phyloP scores from a whole-genome alignment of 1,284 basidiomycete genomes.

The Trichosporon faecale region DNA sequence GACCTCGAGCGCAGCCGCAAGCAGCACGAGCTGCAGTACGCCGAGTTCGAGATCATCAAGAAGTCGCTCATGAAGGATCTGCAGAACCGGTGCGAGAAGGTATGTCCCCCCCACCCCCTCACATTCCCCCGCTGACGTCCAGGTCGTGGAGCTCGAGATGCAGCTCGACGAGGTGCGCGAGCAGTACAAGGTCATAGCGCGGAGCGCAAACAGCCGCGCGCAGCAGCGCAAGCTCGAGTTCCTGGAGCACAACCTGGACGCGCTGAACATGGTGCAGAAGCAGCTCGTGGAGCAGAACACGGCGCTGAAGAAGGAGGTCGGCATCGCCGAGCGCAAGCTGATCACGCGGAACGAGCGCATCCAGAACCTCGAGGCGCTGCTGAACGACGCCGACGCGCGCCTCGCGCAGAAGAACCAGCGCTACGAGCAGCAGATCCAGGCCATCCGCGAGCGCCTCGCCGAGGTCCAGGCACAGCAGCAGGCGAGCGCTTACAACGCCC shows the following conservation, averaged over 20 bases:
- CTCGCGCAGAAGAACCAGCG: conserved; percentile 89
- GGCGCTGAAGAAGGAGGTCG: conserved; percentile 94
- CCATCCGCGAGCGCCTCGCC: conserved; percentile 84
- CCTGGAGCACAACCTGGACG: conserved; percentile 94
- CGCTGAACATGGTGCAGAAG: conserved; percentile 93
- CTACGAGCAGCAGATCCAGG: conserved; percentile 87
- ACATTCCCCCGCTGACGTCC: too few species aligned
- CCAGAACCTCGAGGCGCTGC: conserved; percentile 84
- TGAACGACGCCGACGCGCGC: conserved; percentile 90
- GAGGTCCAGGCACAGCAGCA: conserved; percentile 77
- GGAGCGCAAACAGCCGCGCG: conserved; percentile 94
- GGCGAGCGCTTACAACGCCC: conserved; percentile 57
- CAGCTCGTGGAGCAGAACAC: conserved; percentile 99
- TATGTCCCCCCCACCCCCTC: too few species aligned
- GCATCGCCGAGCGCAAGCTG: conserved; percentile 92
- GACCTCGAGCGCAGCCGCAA: conserved; percentile 96
- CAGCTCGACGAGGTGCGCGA: conserved; percentile 98
- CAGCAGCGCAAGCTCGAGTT: conserved; percentile 99
- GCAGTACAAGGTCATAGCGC: conserved; percentile 97
- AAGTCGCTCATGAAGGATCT: conserved; percentile 98
- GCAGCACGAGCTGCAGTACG: conserved; percentile 92
- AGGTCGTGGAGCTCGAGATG: conserved; percentile 99
- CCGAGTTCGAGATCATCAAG: conserved; percentile 98
- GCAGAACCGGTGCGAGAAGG: conserved; percentile 99
- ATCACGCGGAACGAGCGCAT: conserved; percentile 96